Percentiles rank a stretch among this genome's conserved stretches.
Conservation (phyloP, 2,329 filamentous ascomycete species). For the Ophiobolus disseminans region DNA sequence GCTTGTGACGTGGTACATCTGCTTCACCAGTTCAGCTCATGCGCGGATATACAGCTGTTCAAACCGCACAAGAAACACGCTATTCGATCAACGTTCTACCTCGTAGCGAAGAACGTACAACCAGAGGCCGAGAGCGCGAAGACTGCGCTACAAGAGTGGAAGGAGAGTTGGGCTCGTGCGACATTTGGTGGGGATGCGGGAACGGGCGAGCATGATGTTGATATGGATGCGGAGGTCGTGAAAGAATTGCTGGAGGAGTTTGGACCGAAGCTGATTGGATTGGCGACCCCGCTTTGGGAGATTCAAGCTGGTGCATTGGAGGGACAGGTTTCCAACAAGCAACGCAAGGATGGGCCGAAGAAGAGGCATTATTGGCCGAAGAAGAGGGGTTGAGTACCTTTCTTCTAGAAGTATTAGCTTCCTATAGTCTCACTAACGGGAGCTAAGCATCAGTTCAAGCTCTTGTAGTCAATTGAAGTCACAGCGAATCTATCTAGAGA, state of each 20-base stretch:
- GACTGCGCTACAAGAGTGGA: slow-evolving; percentile 39
- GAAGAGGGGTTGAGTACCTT: no score
- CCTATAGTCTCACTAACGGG: no score
- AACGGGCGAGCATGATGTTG: no score
- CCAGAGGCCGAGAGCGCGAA: slow-evolving; percentile 39
- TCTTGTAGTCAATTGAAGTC: no score
- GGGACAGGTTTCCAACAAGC: no score
- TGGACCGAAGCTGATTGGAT: not conserved
- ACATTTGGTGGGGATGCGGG: no score
- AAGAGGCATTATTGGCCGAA: no score
- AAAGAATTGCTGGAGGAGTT: slow-evolving; percentile 13
- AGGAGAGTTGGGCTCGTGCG: slow-evolving; percentile 11
- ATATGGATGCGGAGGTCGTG: no score
- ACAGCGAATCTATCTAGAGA: no score
- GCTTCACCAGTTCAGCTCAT: slow-evolving; percentile 53
- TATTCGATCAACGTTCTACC: slow-evolving; percentile 61
- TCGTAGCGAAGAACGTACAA: slow-evolving; percentile 57
- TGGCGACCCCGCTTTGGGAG: not conserved
- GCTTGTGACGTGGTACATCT: slow-evolving; percentile 50
- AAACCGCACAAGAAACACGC: slow-evolving; percentile 55
- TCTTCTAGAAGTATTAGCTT: no score
- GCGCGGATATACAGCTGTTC: slow-evolving; percentile 53
- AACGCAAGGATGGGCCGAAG: no score
- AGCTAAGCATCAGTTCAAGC: no score
- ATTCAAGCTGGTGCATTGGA: not conserved